Percentiles rank a stretch among this genome's conserved stretches.
These are phyloP conservation scores for Carex parvula DNA, from an alignment of 176 grass and related monocot genomes.

Conservation along the genomic window DNA sequence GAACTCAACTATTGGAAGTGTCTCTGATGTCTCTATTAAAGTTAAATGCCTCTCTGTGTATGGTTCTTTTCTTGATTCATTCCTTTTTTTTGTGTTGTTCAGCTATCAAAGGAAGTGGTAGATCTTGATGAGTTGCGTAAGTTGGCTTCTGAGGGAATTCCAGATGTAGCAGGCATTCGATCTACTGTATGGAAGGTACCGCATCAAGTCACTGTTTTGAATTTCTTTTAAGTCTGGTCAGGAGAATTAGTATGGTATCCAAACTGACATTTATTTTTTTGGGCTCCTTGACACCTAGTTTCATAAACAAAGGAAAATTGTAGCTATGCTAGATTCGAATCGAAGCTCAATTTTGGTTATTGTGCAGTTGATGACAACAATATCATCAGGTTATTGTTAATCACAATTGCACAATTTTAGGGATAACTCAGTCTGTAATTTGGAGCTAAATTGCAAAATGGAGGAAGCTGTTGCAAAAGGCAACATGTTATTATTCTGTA, in stretches of 20 bases:
- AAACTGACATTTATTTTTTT: constrained; percentile 25
- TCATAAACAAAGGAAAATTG: neutral
- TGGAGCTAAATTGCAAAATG: neutral
- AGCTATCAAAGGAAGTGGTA: constrained; percentile 77
- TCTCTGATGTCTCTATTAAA: neutral
- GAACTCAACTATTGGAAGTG: too few relatives aligned
- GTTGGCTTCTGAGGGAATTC: constrained; percentile 61
- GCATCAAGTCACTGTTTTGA: neutral
- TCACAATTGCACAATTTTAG: neutral
- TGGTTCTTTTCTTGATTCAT: neutral
- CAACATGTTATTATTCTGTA: neutral
- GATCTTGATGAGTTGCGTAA: constrained; percentile 74
- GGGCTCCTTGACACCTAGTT: neutral
- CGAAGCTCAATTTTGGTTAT: neutral
- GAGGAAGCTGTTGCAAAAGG: neutral
- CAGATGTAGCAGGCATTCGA: constrained; percentile 62
- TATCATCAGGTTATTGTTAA: neutral
- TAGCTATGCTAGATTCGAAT: neutral
- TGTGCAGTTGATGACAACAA: neutral
- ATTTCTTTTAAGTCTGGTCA: neutral
- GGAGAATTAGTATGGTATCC: neutral
- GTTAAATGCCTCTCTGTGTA: neutral
- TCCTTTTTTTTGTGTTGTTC: constrained; percentile 7
- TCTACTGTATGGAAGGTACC: constrained; percentile 84
- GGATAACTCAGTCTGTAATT: neutral